Base-by-base conservation (phyloP, 2,329 filamentous ascomycete genomes). In the Trichoderma citrinoviride region DNA sequence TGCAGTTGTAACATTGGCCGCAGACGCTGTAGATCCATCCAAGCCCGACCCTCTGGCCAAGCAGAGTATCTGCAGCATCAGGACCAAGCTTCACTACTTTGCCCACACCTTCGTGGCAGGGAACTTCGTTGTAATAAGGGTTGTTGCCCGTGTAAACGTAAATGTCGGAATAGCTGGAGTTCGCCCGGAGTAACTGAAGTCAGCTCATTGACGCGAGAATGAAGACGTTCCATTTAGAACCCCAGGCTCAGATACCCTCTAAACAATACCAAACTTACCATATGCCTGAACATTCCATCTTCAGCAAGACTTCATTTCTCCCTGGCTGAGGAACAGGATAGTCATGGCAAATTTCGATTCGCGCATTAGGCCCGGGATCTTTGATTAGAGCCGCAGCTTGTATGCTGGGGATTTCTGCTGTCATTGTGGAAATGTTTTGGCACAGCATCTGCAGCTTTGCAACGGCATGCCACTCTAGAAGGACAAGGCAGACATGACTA, bases 271-370 rank as follows among this genome's bases (percentile, higher is more conserved):
- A 40, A 40, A 41, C 56, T 50, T 3, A 60, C 56, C 56, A 60
- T 19, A 60, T 60, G 10, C 56, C 56, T n/a, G 56, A 60, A 33
- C 56, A 60, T 49, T 60, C 56, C 56, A 60, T 60, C 19, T 60
- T 60, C 27, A 60, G 17, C n/a, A 60, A 27, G 19, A 60, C 56
- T 41, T 60, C 56, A 50, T 60, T 41, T 27, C 40, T 23, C 2
- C 56, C 56, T 8, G 56, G 56, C 23, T 50, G 21, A 19, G 56
- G 29, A 21, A 60, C 56, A n/a, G 44, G 56, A 19, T 60, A 50
- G 7, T 60, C 56, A 49, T 60, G 19, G 15, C 33, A 29, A 19
- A 60, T 27, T 2, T 40, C 44, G 19, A 60, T 60, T 7, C 56
- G 7, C 27, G 56, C 56, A 50, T 60, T 50, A 1, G 56, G 21